phyloP scores from a whole-genome alignment of 768 basidiomycete species.

The Hebeloma cylindrosporum region DNA sequence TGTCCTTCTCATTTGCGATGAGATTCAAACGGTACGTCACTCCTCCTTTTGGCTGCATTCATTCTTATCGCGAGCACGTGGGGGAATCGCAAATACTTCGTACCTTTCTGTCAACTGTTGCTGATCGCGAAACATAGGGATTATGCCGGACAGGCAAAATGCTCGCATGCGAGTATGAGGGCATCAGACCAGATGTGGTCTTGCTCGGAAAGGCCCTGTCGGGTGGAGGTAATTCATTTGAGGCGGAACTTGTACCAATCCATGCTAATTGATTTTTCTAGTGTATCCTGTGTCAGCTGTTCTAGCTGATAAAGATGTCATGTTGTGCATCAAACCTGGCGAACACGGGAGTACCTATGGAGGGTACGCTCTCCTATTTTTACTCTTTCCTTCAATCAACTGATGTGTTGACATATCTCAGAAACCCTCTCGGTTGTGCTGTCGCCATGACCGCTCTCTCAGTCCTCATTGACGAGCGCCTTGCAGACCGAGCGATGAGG shows the following conservation, averaged over 20 bases:
- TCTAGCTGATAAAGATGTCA: constrained; percentile 85
- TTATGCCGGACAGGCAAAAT: constrained; percentile 92
- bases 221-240: constrained; percentile 70
- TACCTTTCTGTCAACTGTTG: background rate
- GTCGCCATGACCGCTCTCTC: constrained; percentile 89
- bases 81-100: too few relatives aligned
- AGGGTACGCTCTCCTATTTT: constrained; percentile 52
- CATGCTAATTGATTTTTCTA: constrained; percentile 24
- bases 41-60: constrained; percentile 1
- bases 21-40: constrained; percentile 85
- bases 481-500: constrained; percentile 73
- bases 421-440: constrained; percentile 96
- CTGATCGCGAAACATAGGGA: constrained; percentile 47
- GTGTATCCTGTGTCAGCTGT: constrained; percentile 98
- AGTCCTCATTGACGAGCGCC: constrained; percentile 86
- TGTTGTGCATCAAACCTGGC: constrained; percentile 92
- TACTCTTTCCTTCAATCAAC: background rate
- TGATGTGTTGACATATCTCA: constrained; percentile 22
- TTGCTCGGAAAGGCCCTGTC: constrained; percentile 96
- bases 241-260: background rate
- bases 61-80: too few relatives aligned
- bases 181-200: constrained; percentile 86
- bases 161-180: constrained; percentile 87
- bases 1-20: constrained; percentile 95
- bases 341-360: constrained; percentile 97